Evolutionary conservation across 2,329 filamentous ascomycete genomes (phyloP), one percentile per base, ranked within the genome.

Genomic region (Gnomoniopsis sp.): DNA sequence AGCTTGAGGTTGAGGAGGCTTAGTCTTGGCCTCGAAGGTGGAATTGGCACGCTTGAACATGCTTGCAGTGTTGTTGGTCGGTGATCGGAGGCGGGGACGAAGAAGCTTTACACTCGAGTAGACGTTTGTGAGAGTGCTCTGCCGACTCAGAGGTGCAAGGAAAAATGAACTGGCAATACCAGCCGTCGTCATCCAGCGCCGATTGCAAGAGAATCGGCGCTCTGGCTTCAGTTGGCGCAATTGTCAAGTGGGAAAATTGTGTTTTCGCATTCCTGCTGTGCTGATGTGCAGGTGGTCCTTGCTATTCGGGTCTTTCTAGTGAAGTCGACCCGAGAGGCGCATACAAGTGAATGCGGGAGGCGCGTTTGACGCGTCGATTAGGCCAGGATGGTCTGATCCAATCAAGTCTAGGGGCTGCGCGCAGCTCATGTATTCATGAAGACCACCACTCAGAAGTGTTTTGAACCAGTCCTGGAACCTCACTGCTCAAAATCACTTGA

Each of bases 21-120:
- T 66, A 6, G 71, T 66, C 57, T 71, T 72, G 60, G 76, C 74
- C 71, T 75, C 68, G 63, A 71, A 76, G 12, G 58, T 66, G 44
- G 68, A 66, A 30, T 57, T 59, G 11, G 60, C 60, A 50, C 60
- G 60, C 57, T 52, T 53, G 23, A 62, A 59, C 60, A 62, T 62
- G 57, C 26, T 57, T 49, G 58, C 50, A 49, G 38, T 54, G 53
- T 15, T 21, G 53, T 22, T 17, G 49, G 38, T 12, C 44, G 47
- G 19, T 21, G 34, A 38, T 43, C 21, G 53, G 23, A 22, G 15
- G 19, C 7, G 48, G 12, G 22, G n/a, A 48, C 41, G 51, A 48
- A 15, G 14, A 19, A 30, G 14, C 33, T 36, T 44, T 33, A 44
- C 38, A 56, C 49, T 49, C 19, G 36, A 33, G 26, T 38, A 50